Conservation (phyloP, 225 moss, liverwort and hornwort genomes). For the Physcomitrellopsis africana region DNA sequence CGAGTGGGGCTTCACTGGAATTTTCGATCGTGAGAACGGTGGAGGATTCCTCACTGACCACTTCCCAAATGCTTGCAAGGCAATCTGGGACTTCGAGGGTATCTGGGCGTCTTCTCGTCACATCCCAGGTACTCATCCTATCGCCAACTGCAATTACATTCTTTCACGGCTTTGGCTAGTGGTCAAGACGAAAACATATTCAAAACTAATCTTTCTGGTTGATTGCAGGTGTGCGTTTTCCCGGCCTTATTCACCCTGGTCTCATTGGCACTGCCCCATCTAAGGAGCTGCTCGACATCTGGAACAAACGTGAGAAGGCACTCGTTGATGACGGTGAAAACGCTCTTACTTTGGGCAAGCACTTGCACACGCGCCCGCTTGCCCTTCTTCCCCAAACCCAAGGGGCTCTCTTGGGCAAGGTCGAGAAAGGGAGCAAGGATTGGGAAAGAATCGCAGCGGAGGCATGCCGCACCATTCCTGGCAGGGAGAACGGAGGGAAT, state of each 20-base stretch:
- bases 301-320: slow-evolving; percentile 76
- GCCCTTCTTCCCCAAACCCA: slow-evolving; percentile 59
- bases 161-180: too few species aligned
- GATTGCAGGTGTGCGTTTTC: slow-evolving; percentile 75
- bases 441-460: slow-evolving; percentile 75
- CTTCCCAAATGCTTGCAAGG: slow-evolving; percentile 84
- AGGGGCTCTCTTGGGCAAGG: slow-evolving; percentile 82
- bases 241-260: slow-evolving; percentile 86
- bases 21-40: slow-evolving; percentile 84
- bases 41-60: slow-evolving; percentile 94
- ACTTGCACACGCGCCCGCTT: slow-evolving; percentile 83
- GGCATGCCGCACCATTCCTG: slow-evolving; percentile 79
- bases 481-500: slow-evolving; percentile 88
- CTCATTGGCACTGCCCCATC: slow-evolving; percentile 89
- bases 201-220: not conserved
- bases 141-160: not conserved
- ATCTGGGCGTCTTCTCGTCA: slow-evolving; percentile 84
- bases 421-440: slow-evolving; percentile 58
- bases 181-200: too few species aligned
- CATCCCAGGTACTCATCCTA: slow-evolving; percentile 57
- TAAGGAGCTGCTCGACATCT: slow-evolving; percentile 81
- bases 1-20: slow-evolving; percentile 90
- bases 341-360: slow-evolving; percentile 67
- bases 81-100: slow-evolving; percentile 91
- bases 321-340: slow-evolving; percentile 72